Percentiles rank a stretch among this genome's conserved stretches.
Conservation (phyloP, 1,284 basidiomycete genomes). For the Athelia sp. region DNA sequence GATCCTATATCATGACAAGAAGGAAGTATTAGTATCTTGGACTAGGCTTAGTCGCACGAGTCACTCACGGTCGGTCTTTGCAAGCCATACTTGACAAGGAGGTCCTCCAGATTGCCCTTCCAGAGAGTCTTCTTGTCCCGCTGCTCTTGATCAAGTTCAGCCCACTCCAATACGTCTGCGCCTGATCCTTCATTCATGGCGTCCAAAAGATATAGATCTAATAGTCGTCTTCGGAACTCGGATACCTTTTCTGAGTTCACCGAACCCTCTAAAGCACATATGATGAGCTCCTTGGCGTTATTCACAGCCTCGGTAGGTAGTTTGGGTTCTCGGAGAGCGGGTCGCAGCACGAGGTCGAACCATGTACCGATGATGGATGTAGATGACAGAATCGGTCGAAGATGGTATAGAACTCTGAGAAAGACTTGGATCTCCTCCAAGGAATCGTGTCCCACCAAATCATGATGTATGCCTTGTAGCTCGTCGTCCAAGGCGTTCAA, state of each 20-base stretch:
- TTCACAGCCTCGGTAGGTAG: constrained; percentile 52
- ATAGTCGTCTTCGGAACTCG: constrained; percentile 59
- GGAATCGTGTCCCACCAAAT: constrained; percentile 57
- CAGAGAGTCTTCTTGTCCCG: constrained; percentile 55
- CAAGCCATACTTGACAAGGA: constrained; percentile 59
- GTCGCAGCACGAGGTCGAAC: constrained; percentile 75
- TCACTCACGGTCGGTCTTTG: constrained; percentile 55
- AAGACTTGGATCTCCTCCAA: constrained; percentile 60
- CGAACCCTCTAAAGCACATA: constrained; percentile 51
- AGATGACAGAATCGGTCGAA: constrained; percentile 54
- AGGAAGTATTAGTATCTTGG: constrained; percentile 10
- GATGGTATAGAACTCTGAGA: constrained; percentile 57
- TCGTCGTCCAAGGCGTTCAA: constrained; percentile 58
- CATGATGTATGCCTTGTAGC: constrained; percentile 56
- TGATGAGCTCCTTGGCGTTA: constrained; percentile 68
- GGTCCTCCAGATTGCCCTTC: constrained; percentile 74
- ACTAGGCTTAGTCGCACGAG: constrained; percentile 6
- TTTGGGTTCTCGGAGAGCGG: constrained; percentile 67
- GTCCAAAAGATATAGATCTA: constrained; percentile 73
- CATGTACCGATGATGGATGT: constrained; percentile 66
- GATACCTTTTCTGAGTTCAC: constrained; percentile 46
- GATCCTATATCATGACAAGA: constrained; percentile 37
- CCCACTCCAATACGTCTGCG: constrained; percentile 69
- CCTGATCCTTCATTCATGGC: constrained; percentile 68
- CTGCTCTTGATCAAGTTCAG: constrained; percentile 54